Evolutionary conservation across 768 basidiomycete species (phyloP).

Genomic region (Boletus tylopilopsis): DNA sequence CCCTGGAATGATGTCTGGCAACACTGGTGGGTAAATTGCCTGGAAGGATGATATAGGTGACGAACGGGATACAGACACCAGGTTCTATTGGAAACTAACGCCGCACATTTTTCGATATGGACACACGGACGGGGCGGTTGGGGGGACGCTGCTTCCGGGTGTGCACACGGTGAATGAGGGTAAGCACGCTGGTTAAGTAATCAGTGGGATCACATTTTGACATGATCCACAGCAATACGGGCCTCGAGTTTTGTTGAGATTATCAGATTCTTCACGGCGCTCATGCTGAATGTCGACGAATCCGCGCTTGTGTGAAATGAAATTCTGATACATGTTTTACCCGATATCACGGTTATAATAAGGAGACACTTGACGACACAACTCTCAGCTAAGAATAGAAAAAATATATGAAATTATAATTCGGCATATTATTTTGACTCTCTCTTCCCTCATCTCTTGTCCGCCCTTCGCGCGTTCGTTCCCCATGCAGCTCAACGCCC

Average conservation of each 20-base stretch:
- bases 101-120: slow-evolving; percentile 69
- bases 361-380: too few species aligned
- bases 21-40: slow-evolving; percentile 35
- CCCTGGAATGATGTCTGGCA: slow-evolving; percentile 58
- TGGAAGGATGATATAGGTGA: background rate
- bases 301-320: slow-evolving; percentile 16
- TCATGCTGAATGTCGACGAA: slow-evolving; percentile 71
- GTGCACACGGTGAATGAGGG: slow-evolving; percentile 77
- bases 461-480: slow-evolving; percentile 4
- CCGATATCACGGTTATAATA: too few species aligned
- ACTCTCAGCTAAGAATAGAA: too few species aligned
- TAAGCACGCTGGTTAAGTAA: slow-evolving; percentile 26
- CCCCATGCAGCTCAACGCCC: slow-evolving; percentile 42
- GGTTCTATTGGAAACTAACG: slow-evolving; percentile 43
- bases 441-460: background rate
- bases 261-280: slow-evolving; percentile 59
- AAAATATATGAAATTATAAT: too few species aligned
- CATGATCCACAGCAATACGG: slow-evolving; percentile 33
- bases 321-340: too few species aligned
- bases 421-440: background rate
- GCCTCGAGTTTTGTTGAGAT: slow-evolving; percentile 56
- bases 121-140: slow-evolving; percentile 31
- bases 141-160: slow-evolving; percentile 32
- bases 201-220: background rate
- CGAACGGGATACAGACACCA: slow-evolving; percentile 33